Evolutionary conservation across 495 filamentous ascomycete species (phyloP), one percentile per base, ranked within the genome.

Genomic region (Neurospora sp.): DNA sequence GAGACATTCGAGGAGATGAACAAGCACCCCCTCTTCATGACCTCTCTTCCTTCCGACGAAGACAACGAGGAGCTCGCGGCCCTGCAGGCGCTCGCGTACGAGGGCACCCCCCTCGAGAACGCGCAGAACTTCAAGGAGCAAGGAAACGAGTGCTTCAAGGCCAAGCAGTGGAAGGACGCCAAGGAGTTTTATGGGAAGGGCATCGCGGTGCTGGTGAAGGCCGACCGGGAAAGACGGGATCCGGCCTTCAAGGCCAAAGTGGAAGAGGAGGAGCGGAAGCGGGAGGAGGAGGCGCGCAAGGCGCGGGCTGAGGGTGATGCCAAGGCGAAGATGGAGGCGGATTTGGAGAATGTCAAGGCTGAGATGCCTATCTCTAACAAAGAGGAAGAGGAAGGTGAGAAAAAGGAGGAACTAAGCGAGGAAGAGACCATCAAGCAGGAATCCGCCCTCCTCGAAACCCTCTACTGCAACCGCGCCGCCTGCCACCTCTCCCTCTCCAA

Each of bases 1-100:
- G 92, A 96, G 75, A 84, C 96, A 14, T 79, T 92, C 31, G 85
- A 87, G 35, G 91, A 94, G 76, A 85, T 97, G 82, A 94, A 94
- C 79, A 88, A 90, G 77, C 90, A 89, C 14, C 96, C 96, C 7
- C 85, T 99, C 39, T 99, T 99, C 85, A 99, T 99, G 96, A 98
- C 93, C 7, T 88, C 91, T 75, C 88, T 98, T 12, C 92, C 93
- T 75, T 20, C 46, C 16, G 2, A 70, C 42, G 76, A 74, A 23
- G 91, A 95, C 74, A 97, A 97, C 79, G 80, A 90, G 62, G 89
- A 91, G 74, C 85, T 97, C 9, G 93, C 97, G 77, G 96, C 96
- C 0, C 82, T 99, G 40, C 91, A 91, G 75, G 96, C 96, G 3
- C 84, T 99, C 14, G 92, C 93, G 40, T 97, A 97, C 77, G 96